These are phyloP conservation scores for Irpex sp. DNA, from an alignment of 1,284 basidiomycete genomes.

Conservation along the genomic window DNA sequence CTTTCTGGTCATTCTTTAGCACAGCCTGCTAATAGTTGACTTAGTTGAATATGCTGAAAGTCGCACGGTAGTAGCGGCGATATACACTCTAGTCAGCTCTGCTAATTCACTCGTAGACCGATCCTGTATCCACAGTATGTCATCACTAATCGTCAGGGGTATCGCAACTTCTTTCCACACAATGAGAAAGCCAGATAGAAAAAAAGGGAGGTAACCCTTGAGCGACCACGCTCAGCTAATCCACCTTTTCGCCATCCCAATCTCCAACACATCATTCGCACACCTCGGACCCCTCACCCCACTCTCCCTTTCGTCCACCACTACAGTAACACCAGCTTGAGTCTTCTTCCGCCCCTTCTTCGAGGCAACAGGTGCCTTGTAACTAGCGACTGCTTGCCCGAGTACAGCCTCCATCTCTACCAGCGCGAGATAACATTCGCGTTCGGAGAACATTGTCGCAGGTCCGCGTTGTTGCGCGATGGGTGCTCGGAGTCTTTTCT, in stretches of 20 bases:
- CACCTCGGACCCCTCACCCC: slow-evolving; percentile 28
- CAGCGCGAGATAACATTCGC: slow-evolving; percentile 54
- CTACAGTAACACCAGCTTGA: slow-evolving; percentile 15
- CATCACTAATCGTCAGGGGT: too few relatives aligned
- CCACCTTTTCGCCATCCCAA: slow-evolving; percentile 52
- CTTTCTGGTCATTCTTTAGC: too few relatives aligned
- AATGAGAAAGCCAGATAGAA: too few relatives aligned
- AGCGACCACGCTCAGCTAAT: slow-evolving; percentile 18
- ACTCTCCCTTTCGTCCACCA: slow-evolving; percentile 11
- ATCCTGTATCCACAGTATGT: too few relatives aligned
- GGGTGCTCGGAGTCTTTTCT: slow-evolving; percentile 60
- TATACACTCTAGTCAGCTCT: too few relatives aligned
- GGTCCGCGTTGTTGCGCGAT: slow-evolving; percentile 17
- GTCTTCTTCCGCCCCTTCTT: slow-evolving; percentile 39
- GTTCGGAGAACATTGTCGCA: slow-evolving; percentile 39
- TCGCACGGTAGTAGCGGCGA: too few relatives aligned
- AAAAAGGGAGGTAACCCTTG: too few relatives aligned
- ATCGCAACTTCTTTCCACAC: too few relatives aligned
- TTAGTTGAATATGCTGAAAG: too few relatives aligned
- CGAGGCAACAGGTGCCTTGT: slow-evolving; percentile 15
- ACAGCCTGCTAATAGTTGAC: too few relatives aligned
- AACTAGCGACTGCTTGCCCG: slow-evolving; percentile 31
- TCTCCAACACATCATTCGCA: slow-evolving; percentile 48
- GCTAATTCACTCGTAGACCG: too few relatives aligned
- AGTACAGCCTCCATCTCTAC: slow-evolving; percentile 52